Conservation (phyloP, 441 rosid genomes). For the Melastoma candidum region DNA sequence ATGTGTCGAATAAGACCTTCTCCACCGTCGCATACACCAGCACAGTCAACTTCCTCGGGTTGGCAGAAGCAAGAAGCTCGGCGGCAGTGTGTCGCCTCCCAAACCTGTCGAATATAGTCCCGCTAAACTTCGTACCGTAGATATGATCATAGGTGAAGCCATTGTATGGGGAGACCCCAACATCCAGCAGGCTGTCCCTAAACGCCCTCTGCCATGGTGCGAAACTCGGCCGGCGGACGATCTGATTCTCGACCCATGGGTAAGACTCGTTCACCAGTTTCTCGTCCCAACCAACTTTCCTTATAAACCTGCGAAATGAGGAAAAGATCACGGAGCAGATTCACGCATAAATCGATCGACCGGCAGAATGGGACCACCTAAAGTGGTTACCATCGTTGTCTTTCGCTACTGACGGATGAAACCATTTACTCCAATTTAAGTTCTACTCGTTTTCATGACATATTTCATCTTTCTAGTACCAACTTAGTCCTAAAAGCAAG, state of each 20-base stretch:
- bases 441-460: too few species aligned
- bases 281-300: conserved; percentile 71
- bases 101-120: conserved; percentile 76
- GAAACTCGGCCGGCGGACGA: conserved; percentile 56
- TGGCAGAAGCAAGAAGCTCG: conserved; percentile 68
- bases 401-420: too few species aligned
- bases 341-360: too few species aligned
- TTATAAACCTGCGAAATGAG: conserved; percentile 47
- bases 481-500: too few species aligned
- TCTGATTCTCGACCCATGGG: conserved; percentile 77
- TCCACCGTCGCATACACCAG: conserved; percentile 78
- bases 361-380: too few species aligned
- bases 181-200: conserved; percentile 67
- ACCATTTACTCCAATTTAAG: too few species aligned
- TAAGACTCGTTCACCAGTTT: conserved; percentile 83
- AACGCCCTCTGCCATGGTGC: conserved; percentile 75
- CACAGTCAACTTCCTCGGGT: conserved; percentile 63
- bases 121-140: conserved; percentile 87
- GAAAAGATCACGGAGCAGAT: background rate
- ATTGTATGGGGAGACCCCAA: conserved; percentile 76
- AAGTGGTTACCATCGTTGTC: too few species aligned
- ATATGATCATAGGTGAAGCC: conserved; percentile 88
- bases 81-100: conserved; percentile 93
- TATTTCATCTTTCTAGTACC: too few species aligned
- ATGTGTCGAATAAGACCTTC: conserved; percentile 55